Percentiles rank a stretch among this genome's conserved stretches.
These are phyloP conservation scores for Penicillium crustosum DNA, from an alignment of 2,329 filamentous ascomycete genomes.

Conservation along the genomic window DNA sequence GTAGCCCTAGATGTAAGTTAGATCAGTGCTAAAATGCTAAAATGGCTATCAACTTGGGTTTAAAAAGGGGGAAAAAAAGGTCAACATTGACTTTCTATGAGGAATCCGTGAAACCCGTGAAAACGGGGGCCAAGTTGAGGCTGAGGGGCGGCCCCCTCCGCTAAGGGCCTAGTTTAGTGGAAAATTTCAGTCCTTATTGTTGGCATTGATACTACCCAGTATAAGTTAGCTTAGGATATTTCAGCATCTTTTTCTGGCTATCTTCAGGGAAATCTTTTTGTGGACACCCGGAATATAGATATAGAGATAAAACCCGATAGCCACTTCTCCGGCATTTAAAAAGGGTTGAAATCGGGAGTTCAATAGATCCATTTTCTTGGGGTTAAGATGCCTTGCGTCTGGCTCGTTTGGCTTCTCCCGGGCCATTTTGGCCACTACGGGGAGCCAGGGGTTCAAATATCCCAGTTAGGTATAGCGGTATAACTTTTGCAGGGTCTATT, in stretches of 20 bases:
- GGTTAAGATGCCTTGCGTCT: background rate
- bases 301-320: too few species aligned
- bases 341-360: background rate
- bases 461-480: background rate
- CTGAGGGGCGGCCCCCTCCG: background rate
- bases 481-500: background rate
- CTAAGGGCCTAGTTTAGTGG: background rate
- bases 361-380: background rate
- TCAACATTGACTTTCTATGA: too few species aligned
- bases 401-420: background rate
- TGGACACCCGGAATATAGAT: too few species aligned
- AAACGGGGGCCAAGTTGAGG: background rate
- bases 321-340: background rate
- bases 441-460: background rate
- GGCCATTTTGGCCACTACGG: background rate
- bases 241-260: background rate
- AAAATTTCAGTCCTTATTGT: background rate
- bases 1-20: background rate
- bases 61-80: background rate
- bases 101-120: background rate
- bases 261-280: background rate
- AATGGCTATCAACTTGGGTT: background rate
- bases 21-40: background rate
- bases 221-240: background rate
- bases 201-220: background rate